Evolutionary conservation across 805 yeast genomes (phyloP), one percentile per base, ranked within the genome.

Genomic region (Wickerhamiella vanderwaltii): DNA sequence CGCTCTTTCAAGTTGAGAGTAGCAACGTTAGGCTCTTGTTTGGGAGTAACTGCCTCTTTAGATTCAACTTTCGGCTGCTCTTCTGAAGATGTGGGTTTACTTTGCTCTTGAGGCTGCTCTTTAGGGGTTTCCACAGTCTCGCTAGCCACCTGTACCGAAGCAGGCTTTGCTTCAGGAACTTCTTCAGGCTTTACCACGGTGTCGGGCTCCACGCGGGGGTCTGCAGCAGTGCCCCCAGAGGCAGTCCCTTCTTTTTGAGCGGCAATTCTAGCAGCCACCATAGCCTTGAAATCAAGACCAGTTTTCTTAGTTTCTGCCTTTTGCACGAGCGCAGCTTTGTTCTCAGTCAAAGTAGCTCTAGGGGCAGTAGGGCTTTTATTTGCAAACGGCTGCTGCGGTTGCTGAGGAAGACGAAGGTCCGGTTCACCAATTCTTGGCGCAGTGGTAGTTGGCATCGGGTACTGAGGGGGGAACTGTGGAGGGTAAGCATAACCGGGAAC

Each of bases 211-310:
- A 7, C 11, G 26, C 26, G 9, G 26, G 26, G 9, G 7, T 23
- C 26, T 23, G 7, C 11, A 23, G 26, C 36, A 4, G 9, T 9
- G 9, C 12, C 9, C 18, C 7, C 25, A 6, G 23, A 13, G 5
- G 6, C 34, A 11, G 46, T 29, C 11, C 33, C 30, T 22, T 32
- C 46, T 15, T 36, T 24, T 29, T 15, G 18, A 6, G 32, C 29
- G 13, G 46, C 43, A 22, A 29, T 26, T 22, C 25, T 29, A 3
- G 39, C 45, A 12, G 50, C 50, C 19, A 46, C 35, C 28, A 33
- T 22, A 22, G 43, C 45, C 31, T 33, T 37, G 38, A 48, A 29
- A 5, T 32, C 39, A 26, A 43, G 38, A 6, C 47, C 51, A 9
- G 44, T 48, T 13, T 29, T 38, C 18, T 22, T 30, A 29, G 36